Conservation (phyloP, 495 filamentous ascomycete species). For the Hyphodiscus hymeniophilus region DNA sequence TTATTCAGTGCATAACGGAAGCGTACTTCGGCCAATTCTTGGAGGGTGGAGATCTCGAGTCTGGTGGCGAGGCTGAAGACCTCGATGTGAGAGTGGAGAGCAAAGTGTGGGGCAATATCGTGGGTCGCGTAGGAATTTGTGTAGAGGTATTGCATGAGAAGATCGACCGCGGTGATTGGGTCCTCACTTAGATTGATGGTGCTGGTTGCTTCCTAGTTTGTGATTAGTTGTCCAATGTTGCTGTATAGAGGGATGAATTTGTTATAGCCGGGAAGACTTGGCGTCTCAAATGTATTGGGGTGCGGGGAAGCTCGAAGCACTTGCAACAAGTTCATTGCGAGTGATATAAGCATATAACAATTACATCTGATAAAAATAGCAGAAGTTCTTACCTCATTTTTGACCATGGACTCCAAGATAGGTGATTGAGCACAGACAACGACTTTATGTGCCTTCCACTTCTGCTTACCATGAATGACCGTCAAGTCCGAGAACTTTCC, state of each 20-base stretch:
- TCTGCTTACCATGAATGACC: slow-evolving; percentile 1
- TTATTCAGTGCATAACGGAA: slow-evolving; percentile 2
- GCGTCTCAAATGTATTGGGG: no score
- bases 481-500: slow-evolving; percentile 22
- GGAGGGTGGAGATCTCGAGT: slow-evolving; percentile 5
- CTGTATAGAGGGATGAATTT: no score
- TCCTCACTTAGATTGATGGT: no score
- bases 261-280: no score
- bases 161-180: background rate
- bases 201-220: no score
- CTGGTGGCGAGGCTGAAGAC: slow-evolving; percentile 8
- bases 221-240: no score
- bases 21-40: background rate
- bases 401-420: slow-evolving; percentile 9
- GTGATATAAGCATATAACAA: background rate
- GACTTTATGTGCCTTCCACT: slow-evolving; percentile 18
- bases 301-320: no score
- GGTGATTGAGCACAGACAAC: slow-evolving; percentile 16
- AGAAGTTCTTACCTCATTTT: background rate
- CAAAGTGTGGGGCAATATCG: background rate
- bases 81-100: slow-evolving; percentile 1
- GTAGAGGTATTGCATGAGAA: slow-evolving; percentile 20
- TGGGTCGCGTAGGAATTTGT: slow-evolving; percentile 4
- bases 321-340: no score
- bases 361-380: background rate